These are phyloP conservation scores for Cryptosporidium ubiquitum DNA, from an alignment of 169 alveolate species.

Conservation along the genomic window DNA sequence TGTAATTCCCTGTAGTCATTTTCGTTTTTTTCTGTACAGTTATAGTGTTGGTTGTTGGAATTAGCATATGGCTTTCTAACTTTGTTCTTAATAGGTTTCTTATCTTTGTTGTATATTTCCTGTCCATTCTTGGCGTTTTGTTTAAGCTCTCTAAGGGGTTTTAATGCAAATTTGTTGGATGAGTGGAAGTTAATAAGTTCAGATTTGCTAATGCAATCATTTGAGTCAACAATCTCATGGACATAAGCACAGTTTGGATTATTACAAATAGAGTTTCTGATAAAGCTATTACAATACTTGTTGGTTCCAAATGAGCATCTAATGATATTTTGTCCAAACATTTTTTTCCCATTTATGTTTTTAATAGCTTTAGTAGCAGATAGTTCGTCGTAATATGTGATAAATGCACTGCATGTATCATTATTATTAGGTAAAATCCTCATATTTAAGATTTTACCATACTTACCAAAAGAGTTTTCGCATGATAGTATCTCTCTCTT, in stretches of 20 bases:
- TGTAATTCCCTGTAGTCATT: not conserved
- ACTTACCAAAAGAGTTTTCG: slow-evolving; percentile 89
- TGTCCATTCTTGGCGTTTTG: not conserved
- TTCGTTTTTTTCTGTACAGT: not conserved
- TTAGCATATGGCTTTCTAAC: not conserved
- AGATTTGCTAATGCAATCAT: slow-evolving; percentile 67
- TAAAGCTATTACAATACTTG: slow-evolving; percentile 91
- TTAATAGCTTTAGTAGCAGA: slow-evolving; percentile 92
- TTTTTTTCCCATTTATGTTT: slow-evolving; percentile 88
- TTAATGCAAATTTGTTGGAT: slow-evolving; percentile 62
- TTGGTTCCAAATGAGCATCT: slow-evolving; percentile 94
- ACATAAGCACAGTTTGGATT: slow-evolving; percentile 92
- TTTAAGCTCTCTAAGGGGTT: slow-evolving; percentile 47
- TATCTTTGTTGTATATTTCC: not conserved
- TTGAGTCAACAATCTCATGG: slow-evolving; percentile 87
- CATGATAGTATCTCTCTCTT: slow-evolving; percentile 86
- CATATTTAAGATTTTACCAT: slow-evolving; percentile 87
- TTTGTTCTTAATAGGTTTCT: not conserved
- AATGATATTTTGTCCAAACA: slow-evolving; percentile 85
- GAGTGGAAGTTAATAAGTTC: slow-evolving; percentile 67
- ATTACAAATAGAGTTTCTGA: slow-evolving; percentile 87
- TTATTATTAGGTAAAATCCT: slow-evolving; percentile 86
- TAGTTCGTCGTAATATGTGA: slow-evolving; percentile 89
- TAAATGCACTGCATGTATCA: slow-evolving; percentile 91
- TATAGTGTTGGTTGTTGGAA: not conserved